Conservation (phyloP, 139 green algal genomes). For the Pycnococcus provasolii region DNA sequence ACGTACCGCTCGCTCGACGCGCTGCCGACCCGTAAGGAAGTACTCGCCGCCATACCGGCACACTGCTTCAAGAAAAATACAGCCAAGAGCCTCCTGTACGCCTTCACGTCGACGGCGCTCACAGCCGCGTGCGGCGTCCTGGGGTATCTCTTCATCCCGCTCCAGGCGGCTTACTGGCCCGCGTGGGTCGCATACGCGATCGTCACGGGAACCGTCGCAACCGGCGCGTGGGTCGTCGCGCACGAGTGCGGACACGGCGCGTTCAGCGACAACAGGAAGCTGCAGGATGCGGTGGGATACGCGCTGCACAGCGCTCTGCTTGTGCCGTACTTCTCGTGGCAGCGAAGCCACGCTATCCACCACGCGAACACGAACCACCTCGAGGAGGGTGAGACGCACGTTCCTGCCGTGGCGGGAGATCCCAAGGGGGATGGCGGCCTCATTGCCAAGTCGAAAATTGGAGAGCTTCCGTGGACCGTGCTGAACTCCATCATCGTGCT, state of each 20-base stretch:
- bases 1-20: no score
- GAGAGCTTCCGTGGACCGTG: constrained; percentile 8
- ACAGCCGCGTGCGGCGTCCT: constrained; percentile 16
- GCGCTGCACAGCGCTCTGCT: constrained; percentile 32
- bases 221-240: constrained; percentile 32
- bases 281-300: constrained; percentile 34
- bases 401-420: constrained; percentile 11
- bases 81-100: constrained; percentile 26
- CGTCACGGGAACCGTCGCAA: constrained; percentile 26
- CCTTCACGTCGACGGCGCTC: constrained; percentile 22
- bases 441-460: constrained; percentile 9
- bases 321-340: constrained; percentile 37
- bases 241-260: constrained; percentile 37
- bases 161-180: constrained; percentile 18
- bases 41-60: constrained; percentile 22
- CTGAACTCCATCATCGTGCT: constrained; percentile 29
- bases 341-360: constrained; percentile 33
- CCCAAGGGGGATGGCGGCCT: constrained; percentile 6
- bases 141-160: constrained; percentile 23
- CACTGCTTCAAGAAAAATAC: constrained; percentile 32
- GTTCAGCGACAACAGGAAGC: constrained; percentile 30
- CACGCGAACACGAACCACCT: constrained; percentile 37
- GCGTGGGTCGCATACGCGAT: constrained; percentile 31
- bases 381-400: constrained; percentile 34
- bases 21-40: constrained; percentile 22